Conservation (phyloP, 2,329 filamentous ascomycete genomes). For the Blumeria hordei region DNA sequence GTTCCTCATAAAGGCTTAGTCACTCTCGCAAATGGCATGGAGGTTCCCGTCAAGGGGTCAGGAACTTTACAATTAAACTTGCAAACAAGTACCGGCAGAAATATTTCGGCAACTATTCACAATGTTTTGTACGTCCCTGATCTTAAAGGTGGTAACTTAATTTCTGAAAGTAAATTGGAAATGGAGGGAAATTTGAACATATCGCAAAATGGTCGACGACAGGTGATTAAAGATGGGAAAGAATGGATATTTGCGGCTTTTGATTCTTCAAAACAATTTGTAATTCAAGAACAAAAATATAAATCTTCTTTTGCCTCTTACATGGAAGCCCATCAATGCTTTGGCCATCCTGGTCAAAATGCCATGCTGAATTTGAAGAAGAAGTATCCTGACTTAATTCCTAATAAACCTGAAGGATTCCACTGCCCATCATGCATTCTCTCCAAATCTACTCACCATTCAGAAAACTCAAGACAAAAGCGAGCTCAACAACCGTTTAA, state of each 20-base stretch:
- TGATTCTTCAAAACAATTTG: constrained; percentile 1
- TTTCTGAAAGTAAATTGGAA: neutral
- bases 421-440: neutral
- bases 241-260: neutral
- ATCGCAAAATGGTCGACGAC: neutral
- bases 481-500: neutral
- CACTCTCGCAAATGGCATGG: neutral
- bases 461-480: neutral
- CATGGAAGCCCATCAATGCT: neutral
- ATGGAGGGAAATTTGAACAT: neutral
- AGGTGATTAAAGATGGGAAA: neutral
- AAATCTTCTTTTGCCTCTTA: neutral
- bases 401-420: neutral
- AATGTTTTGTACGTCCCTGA: neutral
- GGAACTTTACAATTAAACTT: neutral
- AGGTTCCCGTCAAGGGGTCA: neutral
- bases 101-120: neutral
- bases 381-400: neutral
- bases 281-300: neutral
- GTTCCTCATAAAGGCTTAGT: neutral
- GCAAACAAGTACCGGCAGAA: neutral
- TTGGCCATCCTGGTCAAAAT: neutral
- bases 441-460: too few species aligned
- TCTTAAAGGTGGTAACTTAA: neutral
- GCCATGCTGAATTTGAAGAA: neutral